Base-by-base conservation (phyloP, 805 yeast genomes). In the Sugiyamaella marilandica region DNA sequence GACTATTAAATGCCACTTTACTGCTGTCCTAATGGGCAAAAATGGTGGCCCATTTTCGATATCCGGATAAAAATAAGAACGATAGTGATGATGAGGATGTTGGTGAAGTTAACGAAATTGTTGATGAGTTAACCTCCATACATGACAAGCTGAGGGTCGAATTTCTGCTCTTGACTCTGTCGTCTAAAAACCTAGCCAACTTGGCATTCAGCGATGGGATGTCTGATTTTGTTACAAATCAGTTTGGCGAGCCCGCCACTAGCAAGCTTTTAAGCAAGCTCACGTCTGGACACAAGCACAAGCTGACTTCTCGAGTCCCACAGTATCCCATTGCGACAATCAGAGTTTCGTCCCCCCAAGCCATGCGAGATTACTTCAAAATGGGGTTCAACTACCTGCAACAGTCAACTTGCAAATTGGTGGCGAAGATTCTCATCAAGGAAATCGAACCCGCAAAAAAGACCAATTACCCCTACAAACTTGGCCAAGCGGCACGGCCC, bases 381-480 rank as follows among this genome's bases (percentile, higher is more conserved):
- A 34, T 34, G 37, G 37, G 37, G 5, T 10, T 34, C 5, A 14
- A 34, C n/a, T 34, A 34, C 9, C 16, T 34, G 37, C n/a, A 34
- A 5, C 87, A 83, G 58, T 60, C 74, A 0, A 69, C 74, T 1
- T 86, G 94, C 64, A 84, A 84, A 55, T 58, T 70, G 2, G 66
- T 86, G 8, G 83, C 87, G 5, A 85, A 84, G 62, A 71, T 75
- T 10, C 85, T 90, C 89, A 83, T 86, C 44, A 78, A 75, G 59
- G 65, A 71, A 1, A 71, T 84, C 13, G 89, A 84, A 61, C 91
- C 92, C 1, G 73, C 68, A 50, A 85, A 85, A 56, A 88, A 84
- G 65, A 73, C 83, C 1, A 67, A 69, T 21, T 76, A 69, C 58
- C 92, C 92, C 2, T 85, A 85, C 63, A 83, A 79, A 50, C 61